Evolutionary conservation across 2,329 filamentous ascomycete species (phyloP).

Genomic region (Teratosphaeriaceae sp.): DNA sequence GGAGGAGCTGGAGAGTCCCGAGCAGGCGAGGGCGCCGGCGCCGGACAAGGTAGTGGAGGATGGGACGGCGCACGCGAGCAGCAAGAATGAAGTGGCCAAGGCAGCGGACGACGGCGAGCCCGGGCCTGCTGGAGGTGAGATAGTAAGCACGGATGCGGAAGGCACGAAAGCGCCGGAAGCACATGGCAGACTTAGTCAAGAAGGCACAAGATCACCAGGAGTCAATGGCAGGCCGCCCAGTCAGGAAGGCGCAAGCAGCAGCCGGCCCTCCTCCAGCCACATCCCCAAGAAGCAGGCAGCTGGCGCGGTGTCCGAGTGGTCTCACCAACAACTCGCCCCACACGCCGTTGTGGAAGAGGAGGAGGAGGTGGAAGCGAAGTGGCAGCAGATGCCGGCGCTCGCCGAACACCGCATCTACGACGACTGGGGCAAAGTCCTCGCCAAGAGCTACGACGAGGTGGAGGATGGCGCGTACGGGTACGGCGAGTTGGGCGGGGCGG

Average conservation of each 20-base stretch:
- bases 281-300: slow-evolving; percentile 12
- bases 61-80: neutral
- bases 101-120: slow-evolving; percentile 13
- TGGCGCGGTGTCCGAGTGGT: slow-evolving; percentile 67
- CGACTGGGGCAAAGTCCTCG: slow-evolving; percentile 81
- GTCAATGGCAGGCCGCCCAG: too few species aligned
- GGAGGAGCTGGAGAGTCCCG: slow-evolving; percentile 20
- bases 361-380: slow-evolving; percentile 60
- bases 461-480: slow-evolving; percentile 67
- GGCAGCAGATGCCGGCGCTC: slow-evolving; percentile 93
- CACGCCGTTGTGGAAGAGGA: slow-evolving; percentile 44
- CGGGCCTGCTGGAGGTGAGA: neutral
- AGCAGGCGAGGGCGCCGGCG: slow-evolving; percentile 10
- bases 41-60: neutral
- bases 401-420: slow-evolving; percentile 94
- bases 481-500: slow-evolving; percentile 73
- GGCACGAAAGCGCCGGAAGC: neutral
- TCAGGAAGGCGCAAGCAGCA: neutral
- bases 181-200: neutral
- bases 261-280: neutral
- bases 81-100: slow-evolving; percentile 9
- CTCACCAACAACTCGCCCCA: slow-evolving; percentile 70
- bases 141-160: neutral
- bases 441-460: slow-evolving; percentile 65
- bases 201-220: too few species aligned